Base-by-base conservation (phyloP, 2,329 filamentous ascomycete genomes). In the Fusarium drepaniforme region DNA sequence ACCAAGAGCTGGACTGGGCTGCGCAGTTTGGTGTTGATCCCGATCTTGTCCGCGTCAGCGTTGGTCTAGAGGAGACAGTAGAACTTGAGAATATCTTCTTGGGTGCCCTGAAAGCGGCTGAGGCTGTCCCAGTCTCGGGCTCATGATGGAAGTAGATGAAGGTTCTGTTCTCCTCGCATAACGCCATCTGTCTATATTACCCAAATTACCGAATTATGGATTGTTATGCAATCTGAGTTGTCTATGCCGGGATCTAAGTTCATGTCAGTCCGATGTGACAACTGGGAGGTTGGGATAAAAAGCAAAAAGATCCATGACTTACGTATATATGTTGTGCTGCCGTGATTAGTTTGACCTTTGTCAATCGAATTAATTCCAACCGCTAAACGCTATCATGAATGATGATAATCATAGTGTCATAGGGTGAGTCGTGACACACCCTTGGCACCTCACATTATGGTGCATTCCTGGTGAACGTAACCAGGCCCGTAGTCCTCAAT, bases 1-100 rank as follows among this genome's bases (percentile, higher is more conserved):
- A 97, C 79, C 88, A 90, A 56, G 97, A 99, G 86, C 83, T 98
- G 49, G 92, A 96, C n/a, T 99, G 97, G 97, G 94, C 94, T 51
- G 91, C 89, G 30, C 87, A 92, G 70, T 96, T 93, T 81, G 95
- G 96, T 0, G 94, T 98, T 4, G 93, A 97, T 65, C 90, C 91
- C 2, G 90, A 94, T 81, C 84, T 99, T 66, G 89, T 98, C 58
- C 90, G 97, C 49, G 91, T 98, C 75, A 98, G 96, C 79, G 93
- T 98, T 64, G 97, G 97, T 0, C 83, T 99, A 62, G 97, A 99
- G 82, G 94, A 97, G 71, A 89, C 91, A 1, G 85, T 87, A 28
- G 89, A 92, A 68, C 83, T 98, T 77, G 87, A 89, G 37, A 83
- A 82, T 16, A 89, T 88, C 21, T 94, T 98, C 79, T 83, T 88